Evolutionary conservation across 768 basidiomycete species (phyloP).

Genomic region (Leucocoprinus birnbaumii): DNA sequence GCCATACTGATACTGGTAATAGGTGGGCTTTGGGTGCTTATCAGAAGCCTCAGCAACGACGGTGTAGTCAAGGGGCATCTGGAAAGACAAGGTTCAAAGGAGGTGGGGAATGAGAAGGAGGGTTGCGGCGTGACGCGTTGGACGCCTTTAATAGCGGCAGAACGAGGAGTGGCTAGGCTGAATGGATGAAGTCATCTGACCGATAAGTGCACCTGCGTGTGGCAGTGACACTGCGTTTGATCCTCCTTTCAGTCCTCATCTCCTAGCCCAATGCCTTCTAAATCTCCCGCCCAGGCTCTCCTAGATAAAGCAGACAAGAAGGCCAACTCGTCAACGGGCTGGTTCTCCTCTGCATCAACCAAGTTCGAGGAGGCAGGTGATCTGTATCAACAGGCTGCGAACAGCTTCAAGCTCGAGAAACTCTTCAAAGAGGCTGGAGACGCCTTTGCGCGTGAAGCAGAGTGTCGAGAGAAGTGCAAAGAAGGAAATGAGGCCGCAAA

Average conservation of each 20-base stretch:
- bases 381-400: slow-evolving; percentile 92
- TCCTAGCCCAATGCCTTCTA: slow-evolving; percentile 55
- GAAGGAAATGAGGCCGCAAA: slow-evolving; percentile 95
- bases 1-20: slow-evolving; percentile 80
- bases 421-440: slow-evolving; percentile 90
- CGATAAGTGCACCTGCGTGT: slow-evolving; percentile 4
- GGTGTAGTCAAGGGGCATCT: slow-evolving; percentile 26
- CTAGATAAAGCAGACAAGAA: slow-evolving; percentile 94
- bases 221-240: slow-evolving; percentile 14
- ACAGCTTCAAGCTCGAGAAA: slow-evolving; percentile 90
- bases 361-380: slow-evolving; percentile 97
- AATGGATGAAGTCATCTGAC: slow-evolving; percentile 18
- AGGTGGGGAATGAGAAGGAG: neutral
- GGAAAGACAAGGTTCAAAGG: slow-evolving; percentile 1
- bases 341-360: slow-evolving; percentile 81
- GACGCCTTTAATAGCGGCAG: neutral
- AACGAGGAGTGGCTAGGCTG: neutral
- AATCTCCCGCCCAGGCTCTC: slow-evolving; percentile 73
- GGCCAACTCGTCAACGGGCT: slow-evolving; percentile 74
- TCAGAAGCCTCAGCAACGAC: slow-evolving; percentile 49
- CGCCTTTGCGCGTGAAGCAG: slow-evolving; percentile 90
- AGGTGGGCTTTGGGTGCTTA: slow-evolving; percentile 68
- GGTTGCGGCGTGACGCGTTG: neutral
- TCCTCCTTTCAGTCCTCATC: slow-evolving; percentile 17
- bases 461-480: slow-evolving; percentile 85